A percentile compares a stretch with the other conserved stretches of the same genome.
Evolutionary conservation across 2,329 filamentous ascomycete species (phyloP).

Genomic region (Aspergillus sergii): DNA sequence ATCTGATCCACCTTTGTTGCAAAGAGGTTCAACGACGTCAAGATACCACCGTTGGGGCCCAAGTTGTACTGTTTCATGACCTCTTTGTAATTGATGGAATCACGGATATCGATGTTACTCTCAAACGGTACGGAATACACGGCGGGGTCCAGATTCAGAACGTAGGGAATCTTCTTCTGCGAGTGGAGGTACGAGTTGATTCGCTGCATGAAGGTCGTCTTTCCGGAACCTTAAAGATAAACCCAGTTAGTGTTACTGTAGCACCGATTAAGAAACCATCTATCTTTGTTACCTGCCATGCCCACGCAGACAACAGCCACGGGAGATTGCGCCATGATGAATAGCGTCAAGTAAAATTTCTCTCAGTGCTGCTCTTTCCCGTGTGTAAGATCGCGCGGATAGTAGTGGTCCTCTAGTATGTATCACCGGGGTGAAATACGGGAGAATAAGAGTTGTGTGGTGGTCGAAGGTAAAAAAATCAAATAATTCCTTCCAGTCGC

Average conservation of each 20-base stretch:
- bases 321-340: slow-evolving; percentile 57
- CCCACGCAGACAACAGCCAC: slow-evolving; percentile 90
- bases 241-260: slow-evolving; percentile 9
- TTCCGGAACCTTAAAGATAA: slow-evolving; percentile 71
- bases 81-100: slow-evolving; percentile 98
- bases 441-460: not conserved
- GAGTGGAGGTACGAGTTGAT: slow-evolving; percentile 91
- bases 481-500: slow-evolving; percentile 22
- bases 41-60: slow-evolving; percentile 92
- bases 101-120: slow-evolving; percentile 97
- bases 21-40: slow-evolving; percentile 94
- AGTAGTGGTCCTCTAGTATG: not conserved
- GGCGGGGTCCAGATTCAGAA: slow-evolving; percentile 95
- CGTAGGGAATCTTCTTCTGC: slow-evolving; percentile 81
- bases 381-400: not conserved
- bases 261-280: not conserved
- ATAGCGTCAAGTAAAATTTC: slow-evolving; percentile 3
- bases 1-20: slow-evolving; percentile 98
- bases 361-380: not conserved
- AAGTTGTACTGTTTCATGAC: slow-evolving; percentile 99
- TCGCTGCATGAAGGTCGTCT: slow-evolving; percentile 99
- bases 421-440: not conserved
- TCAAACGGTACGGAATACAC: slow-evolving; percentile 93
- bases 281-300: slow-evolving; percentile 72
- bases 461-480: not conserved